Percentiles rank a stretch among this genome's conserved stretches.
Evolutionary conservation across 352 stramenopile genomes (phyloP).

Genomic region (Phytophthora citrophthora): DNA sequence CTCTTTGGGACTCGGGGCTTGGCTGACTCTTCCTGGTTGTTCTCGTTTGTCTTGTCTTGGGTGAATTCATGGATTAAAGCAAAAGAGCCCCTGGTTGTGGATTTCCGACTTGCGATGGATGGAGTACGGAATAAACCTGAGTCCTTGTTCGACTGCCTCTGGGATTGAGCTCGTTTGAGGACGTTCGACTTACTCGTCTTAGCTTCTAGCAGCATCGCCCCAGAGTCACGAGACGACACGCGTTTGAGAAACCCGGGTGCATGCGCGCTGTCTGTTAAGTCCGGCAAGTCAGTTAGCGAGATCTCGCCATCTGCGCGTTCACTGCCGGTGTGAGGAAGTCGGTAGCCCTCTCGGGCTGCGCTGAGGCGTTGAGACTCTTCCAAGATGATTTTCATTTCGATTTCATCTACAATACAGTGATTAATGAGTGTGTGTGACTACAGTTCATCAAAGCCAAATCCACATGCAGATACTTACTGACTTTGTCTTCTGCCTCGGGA

Average conservation of each 20-base stretch:
- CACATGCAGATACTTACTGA: slow-evolving; percentile 45
- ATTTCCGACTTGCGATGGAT: slow-evolving; percentile 9
- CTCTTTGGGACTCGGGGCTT: slow-evolving; percentile 17
- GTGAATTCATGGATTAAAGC: slow-evolving; percentile 2
- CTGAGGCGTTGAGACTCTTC: slow-evolving; percentile 66
- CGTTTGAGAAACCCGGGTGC: slow-evolving; percentile 41
- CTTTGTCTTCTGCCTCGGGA: slow-evolving; percentile 60
- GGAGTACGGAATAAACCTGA: slow-evolving; percentile 6
- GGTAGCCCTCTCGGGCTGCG: slow-evolving; percentile 37
- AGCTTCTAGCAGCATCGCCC: slow-evolving; percentile 3
- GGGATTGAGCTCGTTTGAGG: slow-evolving; percentile 50
- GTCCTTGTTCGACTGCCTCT: slow-evolving; percentile 26
- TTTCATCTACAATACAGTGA: slow-evolving; percentile 47
- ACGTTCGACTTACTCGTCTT: slow-evolving; percentile 24
- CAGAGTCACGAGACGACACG: slow-evolving; percentile 42
- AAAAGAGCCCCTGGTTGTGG: slow-evolving; percentile 1
- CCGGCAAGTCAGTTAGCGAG: slow-evolving; percentile 56
- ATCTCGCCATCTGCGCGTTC: slow-evolving; percentile 52
- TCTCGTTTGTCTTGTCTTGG: background rate
- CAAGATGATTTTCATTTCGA: slow-evolving; percentile 82
- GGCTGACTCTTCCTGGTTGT: slow-evolving; percentile 26
- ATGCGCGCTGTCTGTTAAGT: slow-evolving; percentile 41
- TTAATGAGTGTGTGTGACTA: background rate
- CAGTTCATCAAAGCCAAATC: background rate
- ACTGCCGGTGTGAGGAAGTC: slow-evolving; percentile 4